Base-by-base conservation (phyloP, 208 protist species). In the Leishmania amazonensis region DNA sequence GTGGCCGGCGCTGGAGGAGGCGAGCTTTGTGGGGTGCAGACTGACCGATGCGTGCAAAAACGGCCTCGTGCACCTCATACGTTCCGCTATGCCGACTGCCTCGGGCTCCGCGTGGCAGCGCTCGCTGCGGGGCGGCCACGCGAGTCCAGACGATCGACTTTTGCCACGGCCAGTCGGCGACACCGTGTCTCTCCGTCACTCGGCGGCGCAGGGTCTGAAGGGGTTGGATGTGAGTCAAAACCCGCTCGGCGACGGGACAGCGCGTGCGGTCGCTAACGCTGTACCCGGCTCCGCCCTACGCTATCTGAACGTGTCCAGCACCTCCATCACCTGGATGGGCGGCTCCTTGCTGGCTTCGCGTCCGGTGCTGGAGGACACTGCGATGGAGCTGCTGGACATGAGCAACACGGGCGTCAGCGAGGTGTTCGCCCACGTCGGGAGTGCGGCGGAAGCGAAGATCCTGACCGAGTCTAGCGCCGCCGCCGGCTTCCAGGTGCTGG, bases 181-280 rank as follows among this genome's bases (percentile, higher is more conserved):
- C 49, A 38, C 62, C 58, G 21, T 78, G 38, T 42, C 45, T 17
- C 7, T 58, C 31, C 24, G 42, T 57, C 28, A 57, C 17, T 45
- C 19, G 35, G 42, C 47, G 31, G 60, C 60, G 51, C 51, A 72
- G 8, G 90, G 82, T 5, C 60, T 94, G 70, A 80, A 88, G 58
- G 78, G 82, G 35, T 80, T 96, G 35, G 87, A 96, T 72, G 71
- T 92, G 17, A 94, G 90, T 17, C 84, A 87, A 31, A 96, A 96
- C 79, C 64, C 79, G 19, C 78, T 96, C 17, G 86, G 90, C 40
- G 90, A 94, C 45, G 82, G 74, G 47, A 91, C 92, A 54, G 85
- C 92, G 45, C 75, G 62, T 31, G 86, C 83, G 28, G 8, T 96
- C 40, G 88, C 82, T 15, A 72, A 78, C 51, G 89, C 87, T 31